These are phyloP conservation scores for Quercus aquifolioides DNA, from an alignment of 306 rosid genomes.

Conservation along the genomic window DNA sequence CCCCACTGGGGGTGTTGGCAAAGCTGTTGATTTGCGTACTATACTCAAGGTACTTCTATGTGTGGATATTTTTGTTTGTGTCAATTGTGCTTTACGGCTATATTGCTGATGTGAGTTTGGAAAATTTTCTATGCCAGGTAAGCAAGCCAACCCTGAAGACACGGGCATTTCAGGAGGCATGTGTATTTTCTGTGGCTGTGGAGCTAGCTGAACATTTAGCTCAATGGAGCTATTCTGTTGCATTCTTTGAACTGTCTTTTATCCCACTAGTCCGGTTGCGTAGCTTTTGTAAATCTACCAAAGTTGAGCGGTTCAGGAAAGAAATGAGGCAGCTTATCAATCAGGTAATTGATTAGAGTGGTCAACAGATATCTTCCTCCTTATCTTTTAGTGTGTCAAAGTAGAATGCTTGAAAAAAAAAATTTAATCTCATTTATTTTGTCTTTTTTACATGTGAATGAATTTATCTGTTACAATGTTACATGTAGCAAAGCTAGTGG, in stretches of 20 bases:
- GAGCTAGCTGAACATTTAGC: slow-evolving; percentile 90
- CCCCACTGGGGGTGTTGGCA: slow-evolving; percentile 83
- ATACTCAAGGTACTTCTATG: slow-evolving; percentile 61
- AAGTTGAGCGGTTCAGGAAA: slow-evolving; percentile 82
- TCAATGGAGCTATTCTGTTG: slow-evolving; percentile 89
- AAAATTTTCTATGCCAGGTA: slow-evolving; percentile 49
- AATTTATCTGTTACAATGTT: background rate
- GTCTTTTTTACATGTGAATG: background rate
- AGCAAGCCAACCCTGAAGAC: slow-evolving; percentile 84
- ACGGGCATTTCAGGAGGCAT: slow-evolving; percentile 94
- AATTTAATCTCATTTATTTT: background rate
- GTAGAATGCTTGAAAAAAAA: background rate
- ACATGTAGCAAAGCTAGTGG: background rate
- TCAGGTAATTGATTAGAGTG: slow-evolving; percentile 47
- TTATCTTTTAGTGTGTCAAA: background rate
- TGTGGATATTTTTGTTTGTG: background rate
- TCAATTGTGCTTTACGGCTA: background rate
- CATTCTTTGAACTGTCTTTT: slow-evolving; percentile 81
- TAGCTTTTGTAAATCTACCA: slow-evolving; percentile 72
- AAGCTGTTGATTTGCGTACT: slow-evolving; percentile 77
- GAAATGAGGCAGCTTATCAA: slow-evolving; percentile 69
- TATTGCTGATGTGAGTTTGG: slow-evolving; percentile 8
- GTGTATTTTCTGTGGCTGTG: slow-evolving; percentile 80
- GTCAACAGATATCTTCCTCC: background rate
- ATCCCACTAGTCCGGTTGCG: slow-evolving; percentile 79